phyloP scores from a whole-genome alignment of 768 basidiomycete species.

The Lyophyllum decastes region DNA sequence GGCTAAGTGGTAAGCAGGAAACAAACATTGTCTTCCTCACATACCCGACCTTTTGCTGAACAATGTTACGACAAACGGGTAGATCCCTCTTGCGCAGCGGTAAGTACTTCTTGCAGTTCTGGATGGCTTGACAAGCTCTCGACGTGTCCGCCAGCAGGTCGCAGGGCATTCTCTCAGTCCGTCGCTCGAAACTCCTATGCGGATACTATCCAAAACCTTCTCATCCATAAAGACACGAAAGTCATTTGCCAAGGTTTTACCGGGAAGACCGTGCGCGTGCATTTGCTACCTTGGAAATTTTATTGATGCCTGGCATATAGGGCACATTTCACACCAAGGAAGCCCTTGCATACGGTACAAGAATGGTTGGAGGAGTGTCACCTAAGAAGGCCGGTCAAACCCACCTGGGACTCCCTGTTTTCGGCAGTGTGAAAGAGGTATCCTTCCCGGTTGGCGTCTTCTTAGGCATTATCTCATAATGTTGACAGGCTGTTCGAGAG shows the following conservation, averaged over 20 bases:
- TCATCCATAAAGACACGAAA: slow-evolving; percentile 92
- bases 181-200: slow-evolving; percentile 77
- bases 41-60: slow-evolving; percentile 13
- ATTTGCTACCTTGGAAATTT: background rate
- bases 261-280: slow-evolving; percentile 81
- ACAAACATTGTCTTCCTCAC: slow-evolving; percentile 2
- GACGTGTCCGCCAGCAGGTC: slow-evolving; percentile 47
- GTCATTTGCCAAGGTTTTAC: slow-evolving; percentile 92
- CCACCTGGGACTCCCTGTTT: slow-evolving; percentile 94
- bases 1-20: slow-evolving; percentile 7
- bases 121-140: background rate
- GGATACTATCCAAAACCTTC: slow-evolving; percentile 88
- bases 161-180: slow-evolving; percentile 82
- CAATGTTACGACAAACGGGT: slow-evolving; percentile 65
- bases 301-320: slow-evolving; percentile 36
- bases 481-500: slow-evolving; percentile 76
- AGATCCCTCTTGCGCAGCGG: slow-evolving; percentile 55
- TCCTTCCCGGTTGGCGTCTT: slow-evolving; percentile 16
- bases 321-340: slow-evolving; percentile 97
- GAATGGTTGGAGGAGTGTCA: slow-evolving; percentile 97
- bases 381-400: slow-evolving; percentile 95
- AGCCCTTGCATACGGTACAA: slow-evolving; percentile 92
- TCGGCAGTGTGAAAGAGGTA: slow-evolving; percentile 89
- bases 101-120: slow-evolving; percentile 28
- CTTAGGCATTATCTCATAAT: background rate